phyloP scores from a whole-genome alignment of 495 filamentous ascomycete genomes.

The Neurospora sp. region DNA sequence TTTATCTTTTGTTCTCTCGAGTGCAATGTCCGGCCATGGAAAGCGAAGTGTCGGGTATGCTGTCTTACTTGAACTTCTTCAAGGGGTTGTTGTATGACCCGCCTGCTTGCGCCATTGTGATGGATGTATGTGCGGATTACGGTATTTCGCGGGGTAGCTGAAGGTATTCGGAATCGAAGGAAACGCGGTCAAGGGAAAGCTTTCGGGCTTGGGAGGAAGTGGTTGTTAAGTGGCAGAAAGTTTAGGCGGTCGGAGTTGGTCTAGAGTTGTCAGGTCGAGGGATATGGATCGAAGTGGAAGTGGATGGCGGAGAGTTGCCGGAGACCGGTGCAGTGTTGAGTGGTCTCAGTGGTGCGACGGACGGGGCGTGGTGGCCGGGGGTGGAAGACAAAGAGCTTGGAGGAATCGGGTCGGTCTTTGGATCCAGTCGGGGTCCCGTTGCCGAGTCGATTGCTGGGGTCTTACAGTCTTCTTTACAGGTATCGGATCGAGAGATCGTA shows the following conservation, averaged over 20 bases:
- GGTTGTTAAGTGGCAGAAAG: background rate
- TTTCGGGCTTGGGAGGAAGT: background rate
- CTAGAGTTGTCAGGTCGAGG: background rate
- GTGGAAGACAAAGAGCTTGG: background rate
- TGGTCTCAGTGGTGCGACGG: background rate
- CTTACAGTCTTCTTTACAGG: background rate
- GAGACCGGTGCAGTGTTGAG: background rate
- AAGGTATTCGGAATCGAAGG: background rate
- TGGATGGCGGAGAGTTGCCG: background rate
- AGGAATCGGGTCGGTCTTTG: background rate
- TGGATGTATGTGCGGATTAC: constrained; percentile 2
- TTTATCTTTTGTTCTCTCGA: background rate
- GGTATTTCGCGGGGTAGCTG: background rate
- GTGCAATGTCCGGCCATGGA: background rate
- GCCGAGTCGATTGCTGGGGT: background rate
- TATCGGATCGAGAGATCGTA: background rate
- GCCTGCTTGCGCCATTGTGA: constrained; percentile 41
- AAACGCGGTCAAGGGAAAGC: background rate
- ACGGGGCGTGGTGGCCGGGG: background rate
- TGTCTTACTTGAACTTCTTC: constrained; percentile 94
- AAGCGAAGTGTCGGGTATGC: background rate
- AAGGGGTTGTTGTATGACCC: constrained; percentile 96
- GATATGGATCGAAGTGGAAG: background rate
- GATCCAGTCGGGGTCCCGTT: background rate
- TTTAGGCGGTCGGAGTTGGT: background rate